phyloP scores from a whole-genome alignment of 805 yeast genomes.

The Candida rishiriensis region DNA sequence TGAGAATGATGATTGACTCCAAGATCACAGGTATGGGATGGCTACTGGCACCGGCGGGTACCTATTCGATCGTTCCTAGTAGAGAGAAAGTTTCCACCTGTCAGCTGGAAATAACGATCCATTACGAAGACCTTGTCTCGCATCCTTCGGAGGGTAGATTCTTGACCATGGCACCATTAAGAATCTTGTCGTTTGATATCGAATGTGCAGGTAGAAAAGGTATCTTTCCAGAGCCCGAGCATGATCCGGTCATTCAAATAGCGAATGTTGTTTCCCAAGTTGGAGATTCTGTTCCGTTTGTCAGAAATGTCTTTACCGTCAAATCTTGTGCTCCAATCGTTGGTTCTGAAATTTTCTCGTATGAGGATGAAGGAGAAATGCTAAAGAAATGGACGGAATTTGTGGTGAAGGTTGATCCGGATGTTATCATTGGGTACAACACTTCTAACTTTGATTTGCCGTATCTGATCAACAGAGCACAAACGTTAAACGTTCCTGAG shows the following conservation, averaged over 20 bases:
- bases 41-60: slow-evolving; percentile 81
- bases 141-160: slow-evolving; percentile 93
- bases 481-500: slow-evolving; percentile 52
- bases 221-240: slow-evolving; percentile 89
- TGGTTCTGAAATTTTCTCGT: slow-evolving; percentile 83
- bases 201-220: slow-evolving; percentile 99
- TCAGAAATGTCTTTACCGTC: slow-evolving; percentile 91
- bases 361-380: slow-evolving; percentile 76
- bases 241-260: slow-evolving; percentile 93
- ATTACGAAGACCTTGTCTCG: slow-evolving; percentile 63
- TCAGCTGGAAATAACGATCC: slow-evolving; percentile 76
- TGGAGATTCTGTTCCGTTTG: slow-evolving; percentile 85
- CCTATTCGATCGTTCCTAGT: slow-evolving; percentile 46
- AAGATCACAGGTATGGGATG: slow-evolving; percentile 95
- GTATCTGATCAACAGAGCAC: slow-evolving; percentile 82
- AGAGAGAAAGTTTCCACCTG: slow-evolving; percentile 57
- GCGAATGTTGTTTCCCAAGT: slow-evolving; percentile 87
- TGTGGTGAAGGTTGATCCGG: slow-evolving; percentile 82
- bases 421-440: slow-evolving; percentile 94
- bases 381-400: slow-evolving; percentile 82
- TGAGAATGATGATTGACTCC: slow-evolving; percentile 90
- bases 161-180: slow-evolving; percentile 87
- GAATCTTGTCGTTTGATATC: slow-evolving; percentile 92
- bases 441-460: slow-evolving; percentile 95
- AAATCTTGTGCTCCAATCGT: slow-evolving; percentile 89